Conservation (phyloP, 1,139 yeast genomes). For the Kodamaea alishanica region DNA sequence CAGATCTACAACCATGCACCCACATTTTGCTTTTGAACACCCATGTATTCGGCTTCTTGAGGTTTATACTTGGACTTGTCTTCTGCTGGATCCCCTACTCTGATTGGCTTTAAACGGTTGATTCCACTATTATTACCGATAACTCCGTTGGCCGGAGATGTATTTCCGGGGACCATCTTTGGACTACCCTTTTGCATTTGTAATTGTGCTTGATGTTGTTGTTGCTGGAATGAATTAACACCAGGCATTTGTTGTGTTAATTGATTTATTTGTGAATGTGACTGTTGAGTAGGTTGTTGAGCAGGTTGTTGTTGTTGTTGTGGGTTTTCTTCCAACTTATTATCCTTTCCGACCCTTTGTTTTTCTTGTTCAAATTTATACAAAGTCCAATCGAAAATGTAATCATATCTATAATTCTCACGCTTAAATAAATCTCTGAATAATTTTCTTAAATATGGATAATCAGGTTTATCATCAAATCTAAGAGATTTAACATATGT, state of each 20-base stretch:
- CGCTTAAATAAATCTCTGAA: slow-evolving; percentile 87
- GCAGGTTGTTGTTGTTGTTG: slow-evolving; percentile 6
- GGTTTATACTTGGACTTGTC: no score
- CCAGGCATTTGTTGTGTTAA: slow-evolving; percentile 4
- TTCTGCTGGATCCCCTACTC: no score
- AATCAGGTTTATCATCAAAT: slow-evolving; percentile 96
- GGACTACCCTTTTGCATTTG: no score
- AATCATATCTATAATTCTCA: slow-evolving; percentile 89
- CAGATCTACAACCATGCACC: slow-evolving; percentile 8
- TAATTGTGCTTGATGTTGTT: no score
- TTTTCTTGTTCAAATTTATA: slow-evolving; percentile 70
- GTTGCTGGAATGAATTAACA: no score
- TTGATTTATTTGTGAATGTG: slow-evolving; percentile 1
- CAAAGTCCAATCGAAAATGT: slow-evolving; percentile 95
- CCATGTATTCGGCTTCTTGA: no score
- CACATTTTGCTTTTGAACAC: slow-evolving; percentile 4
- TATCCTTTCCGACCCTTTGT: slow-evolving; percentile 50
- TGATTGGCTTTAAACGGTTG: no score
- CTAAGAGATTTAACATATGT: slow-evolving; percentile 85
- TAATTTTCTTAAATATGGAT: slow-evolving; percentile 80
- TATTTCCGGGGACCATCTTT: no score
- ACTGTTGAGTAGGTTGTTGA: slow-evolving; percentile 1
- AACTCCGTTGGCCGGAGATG: no score
- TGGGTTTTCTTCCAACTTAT: slow-evolving; percentile 21
- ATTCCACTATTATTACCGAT: no score